Evolutionary conservation across 805 yeast species (phyloP), one percentile per base, ranked within the genome.

Genomic region (Jamesozyma piceae): DNA sequence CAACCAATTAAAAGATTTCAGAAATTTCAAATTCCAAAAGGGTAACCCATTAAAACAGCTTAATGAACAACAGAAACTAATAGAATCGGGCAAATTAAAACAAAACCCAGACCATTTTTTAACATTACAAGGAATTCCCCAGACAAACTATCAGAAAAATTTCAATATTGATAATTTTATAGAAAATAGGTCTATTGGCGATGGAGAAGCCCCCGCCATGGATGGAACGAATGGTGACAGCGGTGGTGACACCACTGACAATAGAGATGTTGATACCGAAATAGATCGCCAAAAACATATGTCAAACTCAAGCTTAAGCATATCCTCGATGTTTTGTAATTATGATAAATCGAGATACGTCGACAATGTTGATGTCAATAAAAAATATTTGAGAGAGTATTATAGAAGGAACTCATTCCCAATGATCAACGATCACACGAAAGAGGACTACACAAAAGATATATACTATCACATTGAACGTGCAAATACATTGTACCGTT

Each of bases 391-490:
- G 20, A 51, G 44, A 4, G 64, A 61, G 30, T 50, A 52, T 36
- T 48, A 47, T 24, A 45, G 63, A 39, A 50, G 62, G 36, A 52
- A 57, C 37, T 56, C 64, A 4, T 17, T 50, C 2, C 56, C 64
- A 6, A 43, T 43, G 22, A 30, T 36, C 5, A 37, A 44, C 30
- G 54, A 50, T 38, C 42, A 40, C 6, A 42, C 47, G 3, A 24
- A 30, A 10, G 32, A 28, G 22, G 20, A 35, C n/a, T 20, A 27
- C 8, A 10, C 31, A 5, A n/a, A 19, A 9, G 35, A 37, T 24
- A 24, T 33, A 22, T 22, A 24, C 26, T 33, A 32, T 35, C 37
- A 21, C 9, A 37, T 29, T 17, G 43, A 26, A 3, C 33, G 19
- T 11, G 15, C 30, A 4, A 13, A 35, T 29, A n/a, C 32, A 19